Percentiles rank a stretch among this genome's conserved stretches.
These are phyloP conservation scores for Epichloe amarillans DNA, from an alignment of 2,329 filamentous ascomycete genomes.

Conservation along the genomic window DNA sequence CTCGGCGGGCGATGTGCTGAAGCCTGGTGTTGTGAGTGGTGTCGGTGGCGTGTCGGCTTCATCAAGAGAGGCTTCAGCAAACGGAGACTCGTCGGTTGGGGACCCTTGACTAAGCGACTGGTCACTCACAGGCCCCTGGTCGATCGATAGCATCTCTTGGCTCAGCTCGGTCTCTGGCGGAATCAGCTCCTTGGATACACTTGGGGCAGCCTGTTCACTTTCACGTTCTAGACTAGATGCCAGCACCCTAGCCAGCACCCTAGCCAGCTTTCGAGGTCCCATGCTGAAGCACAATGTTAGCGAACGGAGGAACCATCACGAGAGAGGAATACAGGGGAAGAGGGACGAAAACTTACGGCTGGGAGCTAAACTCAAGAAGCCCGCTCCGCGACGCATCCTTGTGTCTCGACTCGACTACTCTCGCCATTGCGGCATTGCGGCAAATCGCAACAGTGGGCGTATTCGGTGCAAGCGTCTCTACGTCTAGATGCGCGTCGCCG, in stretches of 20 bases:
- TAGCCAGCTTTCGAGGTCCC: conserved; percentile 22
- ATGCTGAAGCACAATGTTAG: conserved; percentile 11
- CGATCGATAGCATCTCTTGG: not conserved
- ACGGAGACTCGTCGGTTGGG: not conserved
- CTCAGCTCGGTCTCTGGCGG: not conserved
- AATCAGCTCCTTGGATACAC: not conserved
- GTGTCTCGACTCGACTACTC: not conserved
- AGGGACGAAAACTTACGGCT: conserved; percentile 18
- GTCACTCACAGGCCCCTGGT: not conserved
- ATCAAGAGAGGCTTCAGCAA: not conserved
- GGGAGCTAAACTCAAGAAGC: conserved; percentile 22
- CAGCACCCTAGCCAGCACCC: conserved; percentile 1
- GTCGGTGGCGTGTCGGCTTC: not conserved
- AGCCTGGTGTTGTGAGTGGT: not conserved
- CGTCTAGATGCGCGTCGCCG: not conserved
- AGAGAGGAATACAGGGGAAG: not conserved
- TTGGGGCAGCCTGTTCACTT: not conserved
- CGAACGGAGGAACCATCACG: not conserved
- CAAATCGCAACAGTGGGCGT: conserved; percentile 20
- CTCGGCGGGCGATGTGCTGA: not conserved
- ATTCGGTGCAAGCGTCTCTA: not conserved
- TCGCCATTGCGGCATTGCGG: conserved; percentile 17
- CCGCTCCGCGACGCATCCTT: conserved; percentile 6
- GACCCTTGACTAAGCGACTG: not conserved
- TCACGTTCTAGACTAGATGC: not conserved